Conservation (phyloP, 495 filamentous ascomycete genomes). For the Talaromyces ruber region DNA sequence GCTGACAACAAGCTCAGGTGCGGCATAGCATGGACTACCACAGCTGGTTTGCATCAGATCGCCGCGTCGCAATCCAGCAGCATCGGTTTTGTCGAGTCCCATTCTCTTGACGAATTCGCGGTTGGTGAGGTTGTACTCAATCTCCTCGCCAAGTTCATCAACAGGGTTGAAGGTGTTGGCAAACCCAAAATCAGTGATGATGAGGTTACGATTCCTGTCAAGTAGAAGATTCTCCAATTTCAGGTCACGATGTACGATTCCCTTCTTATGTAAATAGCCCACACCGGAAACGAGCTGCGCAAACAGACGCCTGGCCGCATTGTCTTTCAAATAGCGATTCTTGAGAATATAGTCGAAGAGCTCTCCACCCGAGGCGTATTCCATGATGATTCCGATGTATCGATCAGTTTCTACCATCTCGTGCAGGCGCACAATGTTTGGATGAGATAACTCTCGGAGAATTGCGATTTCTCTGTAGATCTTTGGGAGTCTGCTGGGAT, state of each 20-base stretch:
- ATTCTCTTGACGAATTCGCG: slow-evolving; percentile 74
- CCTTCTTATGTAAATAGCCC: slow-evolving; percentile 97
- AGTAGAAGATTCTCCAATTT: slow-evolving; percentile 96
- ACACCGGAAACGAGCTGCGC: slow-evolving; percentile 95
- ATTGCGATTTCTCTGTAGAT: slow-evolving; percentile 96
- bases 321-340: slow-evolving; percentile 91
- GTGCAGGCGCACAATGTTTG: slow-evolving; percentile 93
- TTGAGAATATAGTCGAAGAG: slow-evolving; percentile 98
- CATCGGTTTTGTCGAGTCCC: slow-evolving; percentile 72
- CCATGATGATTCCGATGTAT: slow-evolving; percentile 95
- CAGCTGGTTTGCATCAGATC: slow-evolving; percentile 53
- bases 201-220: slow-evolving; percentile 95
- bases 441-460: slow-evolving; percentile 74
- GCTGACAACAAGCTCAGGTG: slow-evolving; percentile 94
- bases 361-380: slow-evolving; percentile 96
- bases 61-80: slow-evolving; percentile 70
- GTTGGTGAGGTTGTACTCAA: slow-evolving; percentile 79
- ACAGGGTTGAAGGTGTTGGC: slow-evolving; percentile 90
- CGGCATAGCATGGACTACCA: slow-evolving; percentile 77
- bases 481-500: slow-evolving; percentile 82
- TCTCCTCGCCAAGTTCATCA: slow-evolving; percentile 83
- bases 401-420: slow-evolving; percentile 98
- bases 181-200: slow-evolving; percentile 99
- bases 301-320: slow-evolving; percentile 81
- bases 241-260: slow-evolving; percentile 94